These are phyloP conservation scores for Pneumocystis murina DNA, from an alignment of 1,139 yeast species.

Conservation along the genomic window DNA sequence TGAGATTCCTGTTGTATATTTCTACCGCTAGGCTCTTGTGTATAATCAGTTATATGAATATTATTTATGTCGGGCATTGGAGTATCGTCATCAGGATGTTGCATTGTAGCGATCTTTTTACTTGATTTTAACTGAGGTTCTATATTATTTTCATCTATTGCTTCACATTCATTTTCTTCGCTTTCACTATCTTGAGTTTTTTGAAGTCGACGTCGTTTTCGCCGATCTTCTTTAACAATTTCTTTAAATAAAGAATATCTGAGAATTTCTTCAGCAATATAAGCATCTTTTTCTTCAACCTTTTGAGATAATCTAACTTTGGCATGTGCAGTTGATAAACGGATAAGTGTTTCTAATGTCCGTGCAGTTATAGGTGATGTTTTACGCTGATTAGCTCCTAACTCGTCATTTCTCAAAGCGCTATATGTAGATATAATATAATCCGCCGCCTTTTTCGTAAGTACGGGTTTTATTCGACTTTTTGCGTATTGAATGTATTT, in stretches of 20 bases:
- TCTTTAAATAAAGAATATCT: constrained; percentile 80
- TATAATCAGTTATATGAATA: constrained; percentile 8
- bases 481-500: constrained; percentile 91
- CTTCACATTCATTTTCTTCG: constrained; percentile 17
- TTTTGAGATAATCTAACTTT: constrained; percentile 70
- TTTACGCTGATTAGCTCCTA: constrained; percentile 55
- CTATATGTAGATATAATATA: constrained; percentile 71
- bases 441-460: constrained; percentile 65
- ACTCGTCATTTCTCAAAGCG: constrained; percentile 65
- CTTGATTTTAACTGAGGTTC: constrained; percentile 2
- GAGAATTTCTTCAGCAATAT: constrained; percentile 70
- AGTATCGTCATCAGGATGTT: constrained; percentile 14
- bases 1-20: constrained; percentile 11
- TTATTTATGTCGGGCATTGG: constrained; percentile 3
- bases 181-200: constrained; percentile 18
- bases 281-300: constrained; percentile 66
- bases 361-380: constrained; percentile 97
- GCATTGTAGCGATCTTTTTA: constrained; percentile 4
- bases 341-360: constrained; percentile 89
- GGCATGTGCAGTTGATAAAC: constrained; percentile 94
- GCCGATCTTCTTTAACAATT: constrained; percentile 28
- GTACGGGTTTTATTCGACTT: constrained; percentile 67
- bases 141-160: constrained; percentile 21
- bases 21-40: constrained; percentile 17
- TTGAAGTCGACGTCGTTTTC: constrained; percentile 18